These are phyloP conservation scores for Mycena epipterygia DNA, from an alignment of 768 basidiomycete species.

Conservation along the genomic window DNA sequence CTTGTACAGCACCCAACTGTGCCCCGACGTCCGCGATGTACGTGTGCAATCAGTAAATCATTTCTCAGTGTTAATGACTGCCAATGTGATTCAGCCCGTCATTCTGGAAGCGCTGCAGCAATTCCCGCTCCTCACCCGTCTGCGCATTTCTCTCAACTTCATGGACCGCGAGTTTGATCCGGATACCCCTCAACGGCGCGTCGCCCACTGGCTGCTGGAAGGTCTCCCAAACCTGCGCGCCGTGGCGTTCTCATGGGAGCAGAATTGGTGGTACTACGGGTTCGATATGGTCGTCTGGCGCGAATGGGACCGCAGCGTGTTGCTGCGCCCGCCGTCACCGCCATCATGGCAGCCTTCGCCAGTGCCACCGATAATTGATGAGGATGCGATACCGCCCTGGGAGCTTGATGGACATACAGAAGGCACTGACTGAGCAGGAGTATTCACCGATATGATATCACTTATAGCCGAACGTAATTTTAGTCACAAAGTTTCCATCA, in stretches of 20 bases:
- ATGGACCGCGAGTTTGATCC: background rate
- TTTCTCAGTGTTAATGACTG: background rate
- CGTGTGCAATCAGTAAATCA: background rate
- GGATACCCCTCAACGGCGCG: background rate
- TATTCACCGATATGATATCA: too few relatives aligned
- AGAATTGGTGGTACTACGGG: background rate
- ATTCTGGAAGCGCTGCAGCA: conserved; percentile 9
- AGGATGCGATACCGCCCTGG: background rate
- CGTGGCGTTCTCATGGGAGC: conserved; percentile 16
- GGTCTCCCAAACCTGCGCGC: conserved; percentile 5
- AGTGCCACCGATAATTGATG: background rate
- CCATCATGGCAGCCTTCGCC: background rate
- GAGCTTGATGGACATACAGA: background rate
- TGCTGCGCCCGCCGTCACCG: conserved; percentile 12
- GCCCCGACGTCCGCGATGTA: conserved; percentile 20
- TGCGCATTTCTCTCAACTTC: conserved; percentile 17
- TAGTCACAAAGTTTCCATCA: too few relatives aligned
- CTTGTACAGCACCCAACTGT: background rate
- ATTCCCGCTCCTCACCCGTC: conserved; percentile 11
- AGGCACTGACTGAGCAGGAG: too few relatives aligned
- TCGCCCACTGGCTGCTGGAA: conserved; percentile 7
- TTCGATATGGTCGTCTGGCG: conserved; percentile 16
- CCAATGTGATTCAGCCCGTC: background rate
- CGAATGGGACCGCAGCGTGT: conserved; percentile 11
- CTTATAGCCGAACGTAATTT: too few relatives aligned